These are phyloP conservation scores for Guadua angustifolia DNA, from an alignment of 176 grass and related monocot genomes.

Conservation along the genomic window DNA sequence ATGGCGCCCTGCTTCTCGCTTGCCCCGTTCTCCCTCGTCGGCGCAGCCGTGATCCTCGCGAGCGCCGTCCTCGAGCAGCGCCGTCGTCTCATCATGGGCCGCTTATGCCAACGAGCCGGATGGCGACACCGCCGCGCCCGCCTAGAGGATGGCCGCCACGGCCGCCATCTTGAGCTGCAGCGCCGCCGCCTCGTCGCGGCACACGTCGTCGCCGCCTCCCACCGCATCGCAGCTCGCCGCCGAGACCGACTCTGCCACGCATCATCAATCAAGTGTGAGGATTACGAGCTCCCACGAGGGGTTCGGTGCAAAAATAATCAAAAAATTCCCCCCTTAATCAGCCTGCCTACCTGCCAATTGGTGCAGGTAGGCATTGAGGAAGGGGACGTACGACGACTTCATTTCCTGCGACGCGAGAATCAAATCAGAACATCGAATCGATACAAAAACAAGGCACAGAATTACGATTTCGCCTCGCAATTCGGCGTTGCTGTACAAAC, in stretches of 20 bases:
- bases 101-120: constrained; percentile 67
- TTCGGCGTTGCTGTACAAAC: too few relatives aligned
- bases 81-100: constrained; percentile 17
- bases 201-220: constrained; percentile 26
- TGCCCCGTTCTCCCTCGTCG: not conserved
- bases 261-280: not conserved
- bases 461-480: too few relatives aligned
- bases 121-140: constrained; percentile 65
- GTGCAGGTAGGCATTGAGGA: constrained; percentile 39
- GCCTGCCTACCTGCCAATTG: constrained; percentile 42
- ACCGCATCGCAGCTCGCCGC: constrained; percentile 51
- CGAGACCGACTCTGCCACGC: constrained; percentile 48
- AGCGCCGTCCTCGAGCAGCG: constrained; percentile 25
- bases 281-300: constrained; percentile 12
- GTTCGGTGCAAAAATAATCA: not conserved
- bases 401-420: constrained; percentile 7
- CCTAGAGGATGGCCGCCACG: constrained; percentile 55
- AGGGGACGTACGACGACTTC: constrained; percentile 35
- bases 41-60: not conserved
- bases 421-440: not conserved
- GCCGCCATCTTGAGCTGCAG: constrained; percentile 71
- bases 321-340: not conserved
- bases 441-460: not conserved
- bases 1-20: constrained; percentile 44
- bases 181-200: constrained; percentile 68